Base-by-base conservation (phyloP, 495 filamentous ascomycete species). In the Neurospora sp. region DNA sequence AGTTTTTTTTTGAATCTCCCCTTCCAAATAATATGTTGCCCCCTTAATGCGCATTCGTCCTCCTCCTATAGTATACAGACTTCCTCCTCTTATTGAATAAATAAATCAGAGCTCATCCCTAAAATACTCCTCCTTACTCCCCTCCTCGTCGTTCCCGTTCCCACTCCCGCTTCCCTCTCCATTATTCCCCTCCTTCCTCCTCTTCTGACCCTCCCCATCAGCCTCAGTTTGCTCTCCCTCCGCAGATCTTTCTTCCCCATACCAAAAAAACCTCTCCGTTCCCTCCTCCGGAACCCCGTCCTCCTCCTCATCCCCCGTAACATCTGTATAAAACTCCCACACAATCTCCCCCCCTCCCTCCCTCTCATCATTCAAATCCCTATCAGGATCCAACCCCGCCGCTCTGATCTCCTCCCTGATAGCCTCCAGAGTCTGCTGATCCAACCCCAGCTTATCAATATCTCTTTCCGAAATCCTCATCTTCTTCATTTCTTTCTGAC, bases 381-480 rank as follows among this genome's bases (percentile, higher is more conserved):
- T 71, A 40, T 72, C 38, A 38, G 45, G 81, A 78, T 70, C 80
- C 80, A 16, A 77, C 81, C 7, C 83, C 82, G 8, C 78, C 82
- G 5, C 81, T 84, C 27, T 86, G 84, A 90, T 73, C 75, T 91
- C 83, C 72, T 89, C 85, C 76, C 84, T 86, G 72, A 94, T 81
- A 71, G 85, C 82, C 70, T 94, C 90, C 3, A 96, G 81, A 71
- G 87, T 84, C 70, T 91, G 85, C 8, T 88, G 87, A 73, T 91
- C 88, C n/a, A 97, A 81, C 27, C 91, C 87, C 73, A 92, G 81
- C 75, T 90, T 89, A 76, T 88, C 87, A 68, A 97, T 77, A 42
- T 91, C 88, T 45, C 91, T 87, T 45, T 87, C 85, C 9, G 83
- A 74, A 48, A 81, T 79, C 38, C 86, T 75, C 45, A 89, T 77